These are phyloP conservation scores for Solanum chacoense DNA, from an alignment of 305 asterid species.

Conservation along the genomic window DNA sequence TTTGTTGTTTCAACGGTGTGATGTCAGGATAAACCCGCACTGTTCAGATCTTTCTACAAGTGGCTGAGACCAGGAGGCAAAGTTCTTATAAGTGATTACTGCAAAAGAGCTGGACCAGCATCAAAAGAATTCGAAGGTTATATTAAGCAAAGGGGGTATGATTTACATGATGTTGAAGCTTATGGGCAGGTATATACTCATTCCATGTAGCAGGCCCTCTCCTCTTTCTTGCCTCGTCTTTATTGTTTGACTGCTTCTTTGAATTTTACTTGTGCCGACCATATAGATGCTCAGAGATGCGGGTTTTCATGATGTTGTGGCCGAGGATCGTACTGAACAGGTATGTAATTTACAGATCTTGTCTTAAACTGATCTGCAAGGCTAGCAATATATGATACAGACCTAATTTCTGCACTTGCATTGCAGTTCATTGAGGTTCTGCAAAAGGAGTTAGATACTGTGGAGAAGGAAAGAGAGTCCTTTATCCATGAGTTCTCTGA, in stretches of 20 bases:
- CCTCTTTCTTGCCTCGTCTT: not conserved
- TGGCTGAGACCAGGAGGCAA: slow-evolving; percentile 98
- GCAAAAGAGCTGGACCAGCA: slow-evolving; percentile 66
- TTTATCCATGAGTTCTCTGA: slow-evolving; percentile 77
- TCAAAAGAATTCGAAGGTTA: slow-evolving; percentile 64
- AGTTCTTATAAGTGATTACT: slow-evolving; percentile 83
- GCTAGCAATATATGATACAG: not conserved
- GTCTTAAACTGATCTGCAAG: not conserved
- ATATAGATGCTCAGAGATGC: slow-evolving; percentile 86
- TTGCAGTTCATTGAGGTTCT: slow-evolving; percentile 75
- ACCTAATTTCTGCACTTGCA: not conserved
- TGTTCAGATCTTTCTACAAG: slow-evolving; percentile 78
- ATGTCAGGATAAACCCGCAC: slow-evolving; percentile 82
- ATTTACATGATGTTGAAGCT: slow-evolving; percentile 66
- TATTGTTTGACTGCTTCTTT: not conserved
- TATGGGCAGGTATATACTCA: slow-evolving; percentile 60
- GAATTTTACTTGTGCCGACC: not conserved
- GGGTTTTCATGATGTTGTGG: slow-evolving; percentile 70
- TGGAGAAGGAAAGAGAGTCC: slow-evolving; percentile 64
- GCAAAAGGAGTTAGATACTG: slow-evolving; percentile 54
- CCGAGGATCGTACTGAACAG: slow-evolving; percentile 92
- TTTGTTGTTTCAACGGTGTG: not conserved
- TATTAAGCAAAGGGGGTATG: slow-evolving; percentile 86
- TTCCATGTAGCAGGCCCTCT: not conserved
- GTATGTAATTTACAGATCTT: slow-evolving; percentile 16